Evolutionary conservation across 1,139 yeast genomes (phyloP).

Genomic region (Hansenula lynferdii): DNA sequence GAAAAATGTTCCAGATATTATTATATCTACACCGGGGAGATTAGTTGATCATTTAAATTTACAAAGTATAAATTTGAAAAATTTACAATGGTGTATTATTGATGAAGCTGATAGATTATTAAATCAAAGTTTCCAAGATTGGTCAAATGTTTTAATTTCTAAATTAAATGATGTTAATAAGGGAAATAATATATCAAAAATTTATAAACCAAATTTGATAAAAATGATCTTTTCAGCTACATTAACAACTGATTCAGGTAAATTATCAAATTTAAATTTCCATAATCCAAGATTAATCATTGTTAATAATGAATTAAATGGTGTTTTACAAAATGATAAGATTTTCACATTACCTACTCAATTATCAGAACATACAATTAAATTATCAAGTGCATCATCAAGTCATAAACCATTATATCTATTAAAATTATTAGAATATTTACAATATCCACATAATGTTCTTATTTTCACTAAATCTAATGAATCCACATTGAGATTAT

Average conservation of each 20-base stretch:
- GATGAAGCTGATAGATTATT: constrained; percentile 95
- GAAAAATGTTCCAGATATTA: constrained; percentile 63
- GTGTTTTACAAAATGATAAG: constrained; percentile 40
- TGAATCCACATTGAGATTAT: constrained; percentile 75
- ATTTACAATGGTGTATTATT: constrained; percentile 66
- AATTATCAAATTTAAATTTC: constrained; percentile 65
- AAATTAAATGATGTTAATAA: constrained; percentile 35
- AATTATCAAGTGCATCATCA: constrained; percentile 49
- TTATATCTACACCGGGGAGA: constrained; percentile 90
- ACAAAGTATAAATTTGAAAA: constrained; percentile 34
- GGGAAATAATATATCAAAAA: constrained; percentile 25
- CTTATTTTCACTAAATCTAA: constrained; percentile 80
- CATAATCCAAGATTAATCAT: constrained; percentile 66
- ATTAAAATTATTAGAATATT: constrained; percentile 44
- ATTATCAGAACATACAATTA: constrained; percentile 46
- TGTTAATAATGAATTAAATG: constrained; percentile 53
- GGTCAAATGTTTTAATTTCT: constrained; percentile 70
- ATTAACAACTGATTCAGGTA: constrained; percentile 88
- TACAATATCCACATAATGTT: constrained; percentile 31
- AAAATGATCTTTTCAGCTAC: constrained; percentile 92
- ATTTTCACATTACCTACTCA: constrained; percentile 49
- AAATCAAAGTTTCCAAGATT: constrained; percentile 89
- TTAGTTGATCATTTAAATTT: constrained; percentile 75
- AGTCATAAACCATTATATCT: constrained; percentile 73
- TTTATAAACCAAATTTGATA: constrained; percentile 31